phyloP scores from a whole-genome alignment of 768 basidiomycete genomes.

The Crassisporium funariophilum region DNA sequence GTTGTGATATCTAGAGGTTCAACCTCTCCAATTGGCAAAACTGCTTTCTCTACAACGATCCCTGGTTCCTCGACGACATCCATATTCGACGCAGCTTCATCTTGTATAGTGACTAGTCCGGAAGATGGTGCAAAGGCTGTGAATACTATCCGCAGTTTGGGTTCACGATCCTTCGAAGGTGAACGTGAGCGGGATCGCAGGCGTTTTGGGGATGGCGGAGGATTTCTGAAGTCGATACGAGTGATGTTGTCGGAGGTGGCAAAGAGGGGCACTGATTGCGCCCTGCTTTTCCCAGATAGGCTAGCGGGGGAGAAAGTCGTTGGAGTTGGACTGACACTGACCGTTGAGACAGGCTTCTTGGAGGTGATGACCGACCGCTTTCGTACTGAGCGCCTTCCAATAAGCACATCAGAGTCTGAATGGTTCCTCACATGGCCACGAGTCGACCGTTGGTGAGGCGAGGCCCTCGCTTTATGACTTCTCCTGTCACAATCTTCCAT shows the following conservation, averaged over 20 bases:
- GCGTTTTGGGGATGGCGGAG: constrained; percentile 42
- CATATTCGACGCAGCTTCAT: constrained; percentile 23
- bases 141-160: constrained; percentile 32
- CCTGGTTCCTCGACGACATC: constrained; percentile 21
- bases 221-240: constrained; percentile 46
- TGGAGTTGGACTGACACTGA: constrained; percentile 21
- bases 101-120: constrained; percentile 26
- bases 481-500: constrained; percentile 13
- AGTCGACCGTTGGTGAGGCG: constrained; percentile 10
- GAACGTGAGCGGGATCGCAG: constrained; percentile 41
- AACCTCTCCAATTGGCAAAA: constrained; percentile 4
- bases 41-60: constrained; percentile 25
- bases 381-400: constrained; percentile 21
- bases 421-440: constrained; percentile 33
- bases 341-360: constrained; percentile 30
- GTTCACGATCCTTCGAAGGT: constrained; percentile 42
- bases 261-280: constrained; percentile 50
- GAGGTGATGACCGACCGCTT: constrained; percentile 27
- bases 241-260: constrained; percentile 29
- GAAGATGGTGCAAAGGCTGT: constrained; percentile 11
- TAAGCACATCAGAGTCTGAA: constrained; percentile 34
- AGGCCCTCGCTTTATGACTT: constrained; percentile 10
- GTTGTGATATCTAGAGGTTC: background rate
- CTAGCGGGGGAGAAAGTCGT: constrained; percentile 18
- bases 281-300: constrained; percentile 34